Conservation (phyloP, 192 early-diverging fungal species). For the Podochytrium sp. region DNA sequence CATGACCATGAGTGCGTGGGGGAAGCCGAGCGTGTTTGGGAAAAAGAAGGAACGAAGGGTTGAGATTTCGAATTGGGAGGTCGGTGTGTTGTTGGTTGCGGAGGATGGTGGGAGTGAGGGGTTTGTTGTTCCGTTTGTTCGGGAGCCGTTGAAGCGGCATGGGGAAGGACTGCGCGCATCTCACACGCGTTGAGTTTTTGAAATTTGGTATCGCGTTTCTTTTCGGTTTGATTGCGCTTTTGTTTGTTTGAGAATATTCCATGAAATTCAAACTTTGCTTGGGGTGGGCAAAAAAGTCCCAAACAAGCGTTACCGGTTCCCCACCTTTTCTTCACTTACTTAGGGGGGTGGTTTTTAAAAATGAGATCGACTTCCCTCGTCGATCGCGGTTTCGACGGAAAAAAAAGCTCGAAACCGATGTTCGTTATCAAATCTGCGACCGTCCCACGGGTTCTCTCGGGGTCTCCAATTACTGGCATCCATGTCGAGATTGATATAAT, state of each 20-base stretch:
- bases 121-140: not conserved
- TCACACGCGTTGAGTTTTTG: not conserved
- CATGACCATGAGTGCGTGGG: slow-evolving; percentile 31
- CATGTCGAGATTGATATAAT: not conserved
- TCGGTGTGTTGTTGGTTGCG: slow-evolving; percentile 1
- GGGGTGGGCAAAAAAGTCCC: too few species aligned
- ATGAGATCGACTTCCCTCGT: too few species aligned
- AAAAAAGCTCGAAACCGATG: too few species aligned
- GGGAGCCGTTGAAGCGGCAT: not conserved
- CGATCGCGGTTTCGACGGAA: too few species aligned
- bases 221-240: not conserved
- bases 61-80: slow-evolving; percentile 21
- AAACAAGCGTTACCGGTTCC: too few species aligned
- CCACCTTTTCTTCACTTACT: too few species aligned
- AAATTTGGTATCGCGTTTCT: not conserved
- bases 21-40: not conserved
- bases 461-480: not conserved
- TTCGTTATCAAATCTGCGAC: too few species aligned
- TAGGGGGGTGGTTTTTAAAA: too few species aligned
- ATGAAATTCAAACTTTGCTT: too few species aligned
- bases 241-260: not conserved
- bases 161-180: not conserved
- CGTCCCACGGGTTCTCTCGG: not conserved
- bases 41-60: slow-evolving; percentile 6
- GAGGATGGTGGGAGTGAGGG: not conserved